Base-by-base conservation (phyloP, 108 stramenopile species). In the Fistulifera solaris region DNA sequence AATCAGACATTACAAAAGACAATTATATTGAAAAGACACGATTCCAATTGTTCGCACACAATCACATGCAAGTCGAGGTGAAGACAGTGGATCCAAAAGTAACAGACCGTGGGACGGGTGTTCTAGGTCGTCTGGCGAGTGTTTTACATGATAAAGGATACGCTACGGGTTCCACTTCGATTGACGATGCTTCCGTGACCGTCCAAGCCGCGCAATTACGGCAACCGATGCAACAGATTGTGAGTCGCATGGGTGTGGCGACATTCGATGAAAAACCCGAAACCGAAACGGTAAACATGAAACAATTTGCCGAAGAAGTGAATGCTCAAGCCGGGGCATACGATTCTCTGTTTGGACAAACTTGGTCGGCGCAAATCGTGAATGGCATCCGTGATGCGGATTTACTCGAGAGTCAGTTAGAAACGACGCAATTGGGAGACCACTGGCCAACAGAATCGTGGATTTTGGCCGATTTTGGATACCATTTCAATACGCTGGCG, bases 31-130 rank as follows among this genome's bases (percentile, higher is more conserved):
- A 13, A n/a, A 17, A 27, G 16, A 67, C 66, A 0, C 28, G 39
- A 11, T 58, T 59, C 28, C 38, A 54, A n/a, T 65, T 84, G 15
- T 84, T 84, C 64, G 76, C 83, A 2, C 83, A 84, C 59, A 78
- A 80, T 59, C 47, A 52, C 1, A 71, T 72, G 74, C 41, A 35
- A 39, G 23, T 47, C 10, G 73, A 73, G 48, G 38, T 72, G 16
- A 43, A 48, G 31, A 52, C 61, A 15, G 62, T 69, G 42, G 80
- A 81, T 56, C 43, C 75, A 10, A 52, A 48, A 17, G 46, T 70
- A n/a, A 43, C 59, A 8, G 54, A 35, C 44, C 23, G 38, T 27
- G 66, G 62, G 27, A 74, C 72, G 24, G 74, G 74, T 43, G 31
- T 70, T 16, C 31, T 63, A 14, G 62, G 62, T 7, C 56, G 72